phyloP scores from a whole-genome alignment of 495 filamentous ascomycete genomes.

The Cercophora samala region DNA sequence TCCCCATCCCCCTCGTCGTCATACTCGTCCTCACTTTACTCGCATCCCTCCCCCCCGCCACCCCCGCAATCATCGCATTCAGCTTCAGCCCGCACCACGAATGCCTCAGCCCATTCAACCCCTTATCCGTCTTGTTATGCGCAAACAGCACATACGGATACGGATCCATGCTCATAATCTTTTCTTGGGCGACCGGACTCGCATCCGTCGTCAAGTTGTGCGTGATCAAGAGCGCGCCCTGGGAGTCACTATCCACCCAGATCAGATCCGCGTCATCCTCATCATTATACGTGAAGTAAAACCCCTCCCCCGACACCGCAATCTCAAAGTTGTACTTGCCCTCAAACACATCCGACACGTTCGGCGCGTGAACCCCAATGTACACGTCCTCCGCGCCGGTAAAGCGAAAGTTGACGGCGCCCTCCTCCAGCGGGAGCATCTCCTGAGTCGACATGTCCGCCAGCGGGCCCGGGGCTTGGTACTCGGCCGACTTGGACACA shows the following conservation, averaged over 20 bases:
- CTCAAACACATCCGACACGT: constrained; percentile 50
- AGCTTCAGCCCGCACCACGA: constrained; percentile 71
- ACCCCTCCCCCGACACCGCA: constrained; percentile 73
- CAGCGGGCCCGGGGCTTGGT: constrained; percentile 65
- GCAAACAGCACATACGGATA: constrained; percentile 83
- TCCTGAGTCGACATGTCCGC: constrained; percentile 45
- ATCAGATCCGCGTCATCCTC: constrained; percentile 50
- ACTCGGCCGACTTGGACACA: constrained; percentile 62
- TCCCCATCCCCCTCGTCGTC: constrained; percentile 59
- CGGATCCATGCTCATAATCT: constrained; percentile 61
- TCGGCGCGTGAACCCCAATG: constrained; percentile 68
- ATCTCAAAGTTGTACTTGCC: constrained; percentile 73
- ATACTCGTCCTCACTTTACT: constrained; percentile 58
- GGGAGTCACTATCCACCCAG: constrained; percentile 76
- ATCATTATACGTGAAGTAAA: constrained; percentile 60
- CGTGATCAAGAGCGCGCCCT: constrained; percentile 73
- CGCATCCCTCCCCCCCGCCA: constrained; percentile 39
- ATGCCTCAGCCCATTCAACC: constrained; percentile 62
- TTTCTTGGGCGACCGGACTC: constrained; percentile 40
- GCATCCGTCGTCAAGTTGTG: constrained; percentile 55
- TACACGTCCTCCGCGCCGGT: constrained; percentile 61
- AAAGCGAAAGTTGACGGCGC: constrained; percentile 59
- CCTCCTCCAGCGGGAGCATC: constrained; percentile 44
- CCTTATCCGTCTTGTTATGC: constrained; percentile 56
- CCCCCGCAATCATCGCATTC: constrained; percentile 58